phyloP scores from a whole-genome alignment of 164 flowering plant species.

The Platanus orientalis region DNA sequence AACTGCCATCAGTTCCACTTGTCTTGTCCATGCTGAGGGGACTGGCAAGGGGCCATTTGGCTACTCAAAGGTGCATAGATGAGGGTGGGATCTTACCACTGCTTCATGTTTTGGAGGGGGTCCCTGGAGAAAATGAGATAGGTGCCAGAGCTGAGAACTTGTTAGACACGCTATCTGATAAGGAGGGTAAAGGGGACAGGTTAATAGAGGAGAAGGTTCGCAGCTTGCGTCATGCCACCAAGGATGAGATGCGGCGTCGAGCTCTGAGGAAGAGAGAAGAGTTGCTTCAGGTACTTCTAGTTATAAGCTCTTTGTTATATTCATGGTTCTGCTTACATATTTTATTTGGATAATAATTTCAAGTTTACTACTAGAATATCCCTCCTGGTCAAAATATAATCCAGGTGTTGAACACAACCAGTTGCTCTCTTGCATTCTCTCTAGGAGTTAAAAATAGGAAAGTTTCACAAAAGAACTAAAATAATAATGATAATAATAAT shows the following conservation, averaged over 20 bases:
- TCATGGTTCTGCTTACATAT: slow-evolving; percentile 1
- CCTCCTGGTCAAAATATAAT: too few species aligned
- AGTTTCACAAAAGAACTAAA: too few species aligned
- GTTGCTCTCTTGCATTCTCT: background rate
- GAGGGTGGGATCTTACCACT: slow-evolving; percentile 75
- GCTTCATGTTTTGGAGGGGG: slow-evolving; percentile 97
- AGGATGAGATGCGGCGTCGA: slow-evolving; percentile 90
- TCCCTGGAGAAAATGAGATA: slow-evolving; percentile 91
- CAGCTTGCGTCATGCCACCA: slow-evolving; percentile 81
- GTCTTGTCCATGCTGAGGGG: slow-evolving; percentile 96
- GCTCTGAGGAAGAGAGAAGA: slow-evolving; percentile 80
- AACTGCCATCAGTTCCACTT: slow-evolving; percentile 80
- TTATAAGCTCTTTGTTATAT: background rate
- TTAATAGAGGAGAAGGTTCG: slow-evolving; percentile 70
- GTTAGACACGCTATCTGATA: slow-evolving; percentile 79
- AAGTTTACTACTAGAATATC: too few species aligned
- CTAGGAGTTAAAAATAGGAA: too few species aligned
- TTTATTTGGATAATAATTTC: too few species aligned
- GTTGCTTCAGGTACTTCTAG: slow-evolving; percentile 70
- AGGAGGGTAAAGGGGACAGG: slow-evolving; percentile 85
- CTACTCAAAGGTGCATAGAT: slow-evolving; percentile 82
- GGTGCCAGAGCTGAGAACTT: slow-evolving; percentile 98
- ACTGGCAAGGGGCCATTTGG: slow-evolving; percentile 85
- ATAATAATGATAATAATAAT: too few species aligned
- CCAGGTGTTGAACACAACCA: too few species aligned